Conservation (phyloP, 1,284 basidiomycete genomes). For the Ceratobasidium sp. region DNA sequence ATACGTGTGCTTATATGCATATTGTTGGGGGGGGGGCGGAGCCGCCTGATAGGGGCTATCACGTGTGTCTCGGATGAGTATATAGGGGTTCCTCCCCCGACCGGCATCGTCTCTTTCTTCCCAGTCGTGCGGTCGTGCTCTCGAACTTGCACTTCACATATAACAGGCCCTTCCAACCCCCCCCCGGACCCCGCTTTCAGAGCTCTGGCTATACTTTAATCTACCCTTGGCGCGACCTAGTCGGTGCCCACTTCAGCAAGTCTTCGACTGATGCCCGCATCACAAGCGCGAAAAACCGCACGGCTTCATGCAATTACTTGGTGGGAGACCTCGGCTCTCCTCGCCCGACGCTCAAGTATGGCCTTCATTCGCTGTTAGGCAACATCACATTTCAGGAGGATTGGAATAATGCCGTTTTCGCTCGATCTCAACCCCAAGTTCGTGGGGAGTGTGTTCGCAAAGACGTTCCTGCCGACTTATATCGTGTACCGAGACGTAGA, state of each 20-base stretch:
- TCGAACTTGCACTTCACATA: too few species aligned
- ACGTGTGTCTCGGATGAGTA: too few species aligned
- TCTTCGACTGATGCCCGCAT: conserved; percentile 48
- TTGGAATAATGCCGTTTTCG: conserved; percentile 59
- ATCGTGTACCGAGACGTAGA: conserved; percentile 63
- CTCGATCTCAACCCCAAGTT: conserved; percentile 48
- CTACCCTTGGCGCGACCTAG: conserved; percentile 66
- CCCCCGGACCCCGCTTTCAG: too few species aligned
- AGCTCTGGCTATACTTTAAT: too few species aligned
- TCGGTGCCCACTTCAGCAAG: conserved; percentile 41
- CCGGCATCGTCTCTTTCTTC: too few species aligned
- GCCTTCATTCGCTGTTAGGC: conserved; percentile 34
- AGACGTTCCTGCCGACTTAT: conserved; percentile 63
- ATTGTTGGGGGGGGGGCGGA: too few species aligned
- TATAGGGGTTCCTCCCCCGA: too few species aligned
- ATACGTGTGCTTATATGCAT: too few species aligned
- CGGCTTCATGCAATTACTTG: conserved; percentile 44
- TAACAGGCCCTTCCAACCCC: too few species aligned
- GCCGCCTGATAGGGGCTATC: too few species aligned
- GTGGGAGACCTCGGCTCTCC: conserved; percentile 50
- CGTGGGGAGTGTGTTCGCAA: conserved; percentile 54
- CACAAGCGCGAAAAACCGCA: conserved; percentile 48
- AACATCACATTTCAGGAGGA: conserved; percentile 51
- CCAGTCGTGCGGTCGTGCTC: too few species aligned
- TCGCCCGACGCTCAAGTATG: conserved; percentile 21